Base-by-base conservation (phyloP, 768 basidiomycete species). In the Strobilomyces confusus region DNA sequence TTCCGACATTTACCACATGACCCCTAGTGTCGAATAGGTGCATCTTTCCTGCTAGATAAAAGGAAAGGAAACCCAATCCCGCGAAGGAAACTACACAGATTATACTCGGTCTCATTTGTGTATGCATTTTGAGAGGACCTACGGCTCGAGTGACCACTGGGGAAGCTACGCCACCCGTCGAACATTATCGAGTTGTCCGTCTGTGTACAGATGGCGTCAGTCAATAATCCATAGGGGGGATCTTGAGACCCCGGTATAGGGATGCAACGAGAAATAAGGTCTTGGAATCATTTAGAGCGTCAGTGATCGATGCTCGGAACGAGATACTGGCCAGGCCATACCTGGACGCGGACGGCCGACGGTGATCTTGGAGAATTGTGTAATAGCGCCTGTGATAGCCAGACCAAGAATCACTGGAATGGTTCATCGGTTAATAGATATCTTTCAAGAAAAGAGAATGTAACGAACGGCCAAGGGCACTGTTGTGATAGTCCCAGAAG, bases 151-250 rank as follows among this genome's bases (percentile, higher is more conserved):
- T 97, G 94, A 1, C 95, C 95, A 49, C 89, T 92, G 14, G 87
- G 88, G 69, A 98, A 97, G 64, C 92, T 94, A 60, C 89, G 81
- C 75, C 92, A 98, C 1, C 94, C 95, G 71, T 95, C 92, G 26
- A 76, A 72, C 58, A 94, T 68, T 25, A 85, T 77, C 9, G 64
- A 58, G 17, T 67, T 60, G 57, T 89, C 72, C 5, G 80, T 75
- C 61, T 87, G 86, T 1, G 90, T 91, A 69, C 97, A 99, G 49
- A 95, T 84, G 6, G 80, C 77, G 48, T 78, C 80, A n/a, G 77
- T 83, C 0, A 85, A 83, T 9, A 98, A 73, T 0, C 90, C 88
- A 58, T 81, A 95, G 1, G 76, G 65, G 6, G 84, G 80, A 63
- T 97, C 87, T 1, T 69, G 72, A 4, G 87, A 76, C 5, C 85